Base-by-base conservation (phyloP, 164 flowering plant genomes). In the Tinospora cordifolia region DNA sequence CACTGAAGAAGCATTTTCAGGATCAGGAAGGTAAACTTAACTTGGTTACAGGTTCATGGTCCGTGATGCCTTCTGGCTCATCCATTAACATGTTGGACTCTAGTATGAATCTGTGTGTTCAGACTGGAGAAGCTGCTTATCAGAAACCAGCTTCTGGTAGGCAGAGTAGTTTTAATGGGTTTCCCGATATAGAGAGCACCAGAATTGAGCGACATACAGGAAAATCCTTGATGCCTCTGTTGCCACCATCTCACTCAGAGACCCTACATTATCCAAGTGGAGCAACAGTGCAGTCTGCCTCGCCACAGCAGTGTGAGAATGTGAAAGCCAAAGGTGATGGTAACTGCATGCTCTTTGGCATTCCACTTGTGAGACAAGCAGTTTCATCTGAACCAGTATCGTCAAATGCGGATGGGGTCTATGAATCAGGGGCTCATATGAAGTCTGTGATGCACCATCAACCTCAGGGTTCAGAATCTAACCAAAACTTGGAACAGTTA, bases 301-400 rank as follows among this genome's bases (percentile, higher is more conserved):
- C 71, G 21, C 14, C 12, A 38, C 83, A 68, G 54, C 79, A 80
- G 44, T 69, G 40, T 3, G 86, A 83, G 71, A 64, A 75, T 69
- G 74, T 69, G 13, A 85, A 80, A 59, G 75, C 86, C n/a, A 81
- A 78, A 65, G 68, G 51, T 15, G 88, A 82, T 75, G 90, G 88
- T 7, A 84, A 81, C 71, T 90, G 83, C 79, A 90, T 79, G 80
- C 85, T 92, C 40, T 92, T 92, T 75, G 97, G 97, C 17, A 84
- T 90, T 36, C 79, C 89, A 17, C 86, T 92, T 13, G 38, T 76
- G 19, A 75, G 81, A 59, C 80, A 71, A 21, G 72, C 81, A 64
- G 75, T 69, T 12, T 24, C 72, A 62, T 59, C 74, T 19, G 89
- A 81, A 12, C 75, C 86, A 60, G 27, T 66, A n/a, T 58, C 49